Percentiles rank a stretch among this genome's conserved stretches.
Evolutionary conservation across 352 stramenopile species (phyloP).

Genomic region (Stephanocyclus meneghinianus): DNA sequence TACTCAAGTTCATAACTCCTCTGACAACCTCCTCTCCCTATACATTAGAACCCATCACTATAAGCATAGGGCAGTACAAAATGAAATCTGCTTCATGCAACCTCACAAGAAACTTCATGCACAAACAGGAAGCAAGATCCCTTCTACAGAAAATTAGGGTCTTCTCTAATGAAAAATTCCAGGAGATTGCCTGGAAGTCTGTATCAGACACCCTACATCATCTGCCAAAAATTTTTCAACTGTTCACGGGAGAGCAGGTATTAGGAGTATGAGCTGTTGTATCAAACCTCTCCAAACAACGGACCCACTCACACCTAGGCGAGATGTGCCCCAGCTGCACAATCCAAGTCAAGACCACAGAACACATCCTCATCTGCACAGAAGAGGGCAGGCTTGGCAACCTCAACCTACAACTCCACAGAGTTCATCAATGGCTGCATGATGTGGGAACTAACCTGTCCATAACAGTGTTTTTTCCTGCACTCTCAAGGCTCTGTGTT

Average conservation of each 20-base stretch:
- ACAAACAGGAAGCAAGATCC: background rate
- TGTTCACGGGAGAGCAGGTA: slow-evolving; percentile 17
- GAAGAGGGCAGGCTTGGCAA: background rate
- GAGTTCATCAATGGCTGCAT: background rate
- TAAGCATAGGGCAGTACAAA: background rate
- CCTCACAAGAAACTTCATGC: background rate
- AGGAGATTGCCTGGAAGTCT: background rate
- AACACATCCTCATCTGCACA: slow-evolving; percentile 1
- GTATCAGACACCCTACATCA: background rate
- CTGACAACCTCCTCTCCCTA: background rate
- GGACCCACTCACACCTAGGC: background rate
- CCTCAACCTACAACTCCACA: background rate
- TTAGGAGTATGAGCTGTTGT: background rate
- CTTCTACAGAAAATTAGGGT: background rate
- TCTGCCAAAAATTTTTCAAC: too few species aligned
- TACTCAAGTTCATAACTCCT: background rate
- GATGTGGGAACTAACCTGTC: background rate
- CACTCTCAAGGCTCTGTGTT: too few species aligned
- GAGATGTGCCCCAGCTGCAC: slow-evolving; percentile 4
- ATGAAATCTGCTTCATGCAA: background rate
- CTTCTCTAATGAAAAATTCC: background rate
- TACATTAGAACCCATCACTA: background rate
- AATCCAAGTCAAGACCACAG: background rate
- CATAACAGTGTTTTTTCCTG: background rate
- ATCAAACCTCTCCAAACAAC: background rate